phyloP scores from a whole-genome alignment of 2,329 filamentous ascomycete species.

The Clonostachys sp. region DNA sequence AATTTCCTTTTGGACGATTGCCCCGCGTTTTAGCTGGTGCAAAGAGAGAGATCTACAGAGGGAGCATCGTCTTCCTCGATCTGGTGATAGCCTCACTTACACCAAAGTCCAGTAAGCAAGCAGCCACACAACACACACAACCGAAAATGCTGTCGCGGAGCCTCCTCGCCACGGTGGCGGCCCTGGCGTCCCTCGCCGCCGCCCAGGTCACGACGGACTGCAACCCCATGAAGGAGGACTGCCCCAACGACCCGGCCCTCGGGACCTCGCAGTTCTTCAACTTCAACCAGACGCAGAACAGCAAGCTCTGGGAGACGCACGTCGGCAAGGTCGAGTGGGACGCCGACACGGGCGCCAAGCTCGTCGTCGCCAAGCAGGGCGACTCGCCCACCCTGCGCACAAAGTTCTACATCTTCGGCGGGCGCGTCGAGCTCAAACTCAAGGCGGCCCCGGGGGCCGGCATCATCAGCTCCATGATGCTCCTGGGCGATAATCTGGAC shows the following conservation, averaged over 20 bases:
- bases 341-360: slow-evolving; percentile 59
- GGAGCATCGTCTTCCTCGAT: too few species aligned
- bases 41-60: too few species aligned
- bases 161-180: slow-evolving; percentile 21
- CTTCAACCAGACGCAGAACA: slow-evolving; percentile 59
- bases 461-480: slow-evolving; percentile 77
- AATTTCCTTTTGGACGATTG: too few species aligned
- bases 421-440: slow-evolving; percentile 72
- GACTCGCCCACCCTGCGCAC: slow-evolving; percentile 77
- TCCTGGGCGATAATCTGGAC: slow-evolving; percentile 79
- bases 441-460: slow-evolving; percentile 72
- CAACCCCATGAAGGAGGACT: slow-evolving; percentile 67
- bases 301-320: slow-evolving; percentile 63
- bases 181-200: slow-evolving; percentile 38
- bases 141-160: slow-evolving; percentile 16
- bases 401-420: slow-evolving; percentile 83
- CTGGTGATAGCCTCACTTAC: too few species aligned
- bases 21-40: too few species aligned
- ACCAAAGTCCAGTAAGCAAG: too few species aligned
- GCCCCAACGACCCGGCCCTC: slow-evolving; percentile 68
- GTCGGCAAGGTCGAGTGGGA: slow-evolving; percentile 62
- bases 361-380: slow-evolving; percentile 65
- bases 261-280: slow-evolving; percentile 57
- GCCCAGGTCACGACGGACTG: slow-evolving; percentile 78
- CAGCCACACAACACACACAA: background rate